A percentile compares a stretch with the other conserved stretches of the same genome.
Evolutionary conservation across 2,329 filamentous ascomycete species (phyloP).

Genomic region (Diaporthe velutina): DNA sequence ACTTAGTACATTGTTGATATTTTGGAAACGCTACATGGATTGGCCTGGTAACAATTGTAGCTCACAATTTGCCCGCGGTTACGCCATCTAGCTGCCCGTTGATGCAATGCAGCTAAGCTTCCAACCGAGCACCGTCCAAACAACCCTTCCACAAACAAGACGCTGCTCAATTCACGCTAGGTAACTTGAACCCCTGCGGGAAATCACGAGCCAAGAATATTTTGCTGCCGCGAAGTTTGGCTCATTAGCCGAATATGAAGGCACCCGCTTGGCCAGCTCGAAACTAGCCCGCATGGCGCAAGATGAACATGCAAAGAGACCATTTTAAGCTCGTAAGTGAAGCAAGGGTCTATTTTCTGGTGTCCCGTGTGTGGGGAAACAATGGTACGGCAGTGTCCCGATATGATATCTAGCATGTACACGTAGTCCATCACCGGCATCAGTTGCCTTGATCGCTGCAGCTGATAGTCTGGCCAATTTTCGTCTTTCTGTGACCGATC

Average conservation of each 20-base stretch:
- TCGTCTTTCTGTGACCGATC: neutral
- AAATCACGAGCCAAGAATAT: neutral
- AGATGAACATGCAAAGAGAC: neutral
- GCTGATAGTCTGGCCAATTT: too few relatives aligned
- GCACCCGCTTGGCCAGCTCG: neutral
- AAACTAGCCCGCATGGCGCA: slow-evolving; percentile 7
- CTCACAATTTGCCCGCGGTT: slow-evolving; percentile 14
- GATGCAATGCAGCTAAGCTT: slow-evolving; percentile 4
- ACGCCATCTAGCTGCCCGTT: neutral
- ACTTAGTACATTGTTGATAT: neutral
- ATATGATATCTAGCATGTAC: neutral
- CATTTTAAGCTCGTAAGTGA: slow-evolving; percentile 13
- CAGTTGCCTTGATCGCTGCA: neutral
- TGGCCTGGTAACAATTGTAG: neutral
- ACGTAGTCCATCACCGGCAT: neutral
- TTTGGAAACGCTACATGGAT: neutral
- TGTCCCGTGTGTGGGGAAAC: neutral
- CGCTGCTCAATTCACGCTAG: neutral
- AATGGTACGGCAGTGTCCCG: too few relatives aligned
- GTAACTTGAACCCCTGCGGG: too few relatives aligned
- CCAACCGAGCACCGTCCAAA: neutral
- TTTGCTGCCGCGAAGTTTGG: neutral
- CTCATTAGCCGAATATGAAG: neutral
- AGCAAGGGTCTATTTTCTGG: neutral
- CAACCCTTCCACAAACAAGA: neutral